These are phyloP conservation scores for Syzygium aromaticum DNA, from an alignment of 345 rosid genomes.

Conservation along the genomic window DNA sequence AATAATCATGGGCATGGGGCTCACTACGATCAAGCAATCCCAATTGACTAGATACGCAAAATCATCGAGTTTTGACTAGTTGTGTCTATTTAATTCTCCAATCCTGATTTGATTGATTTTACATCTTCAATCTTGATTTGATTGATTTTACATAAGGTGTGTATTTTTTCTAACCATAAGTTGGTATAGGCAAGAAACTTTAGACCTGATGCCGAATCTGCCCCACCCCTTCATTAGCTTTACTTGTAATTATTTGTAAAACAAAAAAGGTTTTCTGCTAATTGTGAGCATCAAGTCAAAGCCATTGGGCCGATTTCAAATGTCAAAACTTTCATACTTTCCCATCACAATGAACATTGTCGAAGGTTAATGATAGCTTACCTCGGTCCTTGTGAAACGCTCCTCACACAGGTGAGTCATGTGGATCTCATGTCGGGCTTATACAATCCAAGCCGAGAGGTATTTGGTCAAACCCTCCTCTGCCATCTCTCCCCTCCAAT, in stretches of 20 bases:
- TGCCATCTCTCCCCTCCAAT: not conserved
- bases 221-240: not conserved
- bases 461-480: no score
- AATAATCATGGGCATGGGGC: not conserved
- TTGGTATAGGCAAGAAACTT: not conserved
- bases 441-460: rapidly evolving
- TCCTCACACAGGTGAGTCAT: no score
- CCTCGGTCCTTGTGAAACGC: not conserved
- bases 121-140: not conserved
- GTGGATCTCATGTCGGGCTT: not conserved
- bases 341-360: not conserved
- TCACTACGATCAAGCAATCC: not conserved
- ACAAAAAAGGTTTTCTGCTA: not conserved
- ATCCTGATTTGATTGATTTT: no score
- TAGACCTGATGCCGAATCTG: not conserved
- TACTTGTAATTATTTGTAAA: not conserved
- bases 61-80: no score
- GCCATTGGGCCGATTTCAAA: not conserved
- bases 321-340: not conserved
- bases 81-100: rapidly evolving
- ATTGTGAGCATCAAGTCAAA: not conserved
- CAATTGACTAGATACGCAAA: not conserved
- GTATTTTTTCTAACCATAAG: no score
- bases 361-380: not conserved
- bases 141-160: not conserved